These are phyloP conservation scores for Phialophora tarda DNA, from an alignment of 2,329 filamentous ascomycete genomes.

Conservation along the genomic window DNA sequence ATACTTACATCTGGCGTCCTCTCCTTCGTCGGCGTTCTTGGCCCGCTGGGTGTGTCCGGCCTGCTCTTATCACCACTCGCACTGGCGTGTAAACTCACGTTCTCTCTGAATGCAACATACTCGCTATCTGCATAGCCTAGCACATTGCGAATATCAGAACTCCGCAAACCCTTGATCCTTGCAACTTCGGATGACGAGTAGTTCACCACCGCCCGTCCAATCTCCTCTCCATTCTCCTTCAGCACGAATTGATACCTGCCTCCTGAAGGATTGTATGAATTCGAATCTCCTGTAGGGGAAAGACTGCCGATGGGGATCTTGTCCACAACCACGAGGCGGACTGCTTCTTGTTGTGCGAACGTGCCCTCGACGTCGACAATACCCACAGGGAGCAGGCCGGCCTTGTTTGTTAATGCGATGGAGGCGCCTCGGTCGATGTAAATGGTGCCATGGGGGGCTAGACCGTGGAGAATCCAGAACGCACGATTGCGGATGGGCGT, in stretches of 20 bases:
- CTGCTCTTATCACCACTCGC: slow-evolving; percentile 28
- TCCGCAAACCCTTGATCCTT: slow-evolving; percentile 82
- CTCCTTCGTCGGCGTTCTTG: slow-evolving; percentile 27
- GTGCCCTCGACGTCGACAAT: slow-evolving; percentile 85
- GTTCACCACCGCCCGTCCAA: slow-evolving; percentile 88
- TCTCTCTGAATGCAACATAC: slow-evolving; percentile 87
- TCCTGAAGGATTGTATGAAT: slow-evolving; percentile 6
- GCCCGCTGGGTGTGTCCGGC: slow-evolving; percentile 35
- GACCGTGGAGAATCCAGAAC: slow-evolving; percentile 95
- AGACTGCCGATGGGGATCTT: slow-evolving; percentile 49
- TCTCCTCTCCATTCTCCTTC: slow-evolving; percentile 65
- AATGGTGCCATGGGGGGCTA: slow-evolving; percentile 85
- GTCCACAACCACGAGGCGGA: slow-evolving; percentile 81
- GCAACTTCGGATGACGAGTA: slow-evolving; percentile 85
- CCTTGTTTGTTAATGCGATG: slow-evolving; percentile 78
- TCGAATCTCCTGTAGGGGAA: slow-evolving; percentile 41
- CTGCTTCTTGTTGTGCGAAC: slow-evolving; percentile 92
- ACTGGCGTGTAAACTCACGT: slow-evolving; percentile 69
- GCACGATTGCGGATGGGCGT: slow-evolving; percentile 89
- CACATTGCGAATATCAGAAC: slow-evolving; percentile 76
- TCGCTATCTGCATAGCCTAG: slow-evolving; percentile 94
- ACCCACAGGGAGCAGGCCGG: slow-evolving; percentile 87
- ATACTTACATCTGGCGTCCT: slow-evolving; percentile 35
- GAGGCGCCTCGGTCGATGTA: slow-evolving; percentile 94
- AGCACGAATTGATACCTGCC: slow-evolving; percentile 30